These are phyloP conservation scores for Tolypocladium paradoxum DNA, from an alignment of 2,329 filamentous ascomycete genomes.

Conservation along the genomic window DNA sequence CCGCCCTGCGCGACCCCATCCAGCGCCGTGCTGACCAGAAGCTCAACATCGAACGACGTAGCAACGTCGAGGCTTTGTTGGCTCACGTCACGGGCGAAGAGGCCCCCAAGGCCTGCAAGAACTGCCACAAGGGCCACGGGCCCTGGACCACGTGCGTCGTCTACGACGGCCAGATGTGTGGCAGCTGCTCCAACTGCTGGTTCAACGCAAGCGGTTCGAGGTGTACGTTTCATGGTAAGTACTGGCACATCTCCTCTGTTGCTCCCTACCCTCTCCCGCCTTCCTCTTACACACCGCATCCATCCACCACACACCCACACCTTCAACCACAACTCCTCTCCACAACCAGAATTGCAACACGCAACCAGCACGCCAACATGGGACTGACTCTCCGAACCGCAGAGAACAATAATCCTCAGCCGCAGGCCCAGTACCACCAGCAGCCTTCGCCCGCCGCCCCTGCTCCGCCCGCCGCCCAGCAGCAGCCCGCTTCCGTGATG, in stretches of 20 bases:
- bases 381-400: slow-evolving; percentile 1
- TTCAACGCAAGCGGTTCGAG: slow-evolving; percentile 50
- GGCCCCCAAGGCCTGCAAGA: slow-evolving; percentile 41
- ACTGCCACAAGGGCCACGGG: slow-evolving; percentile 49
- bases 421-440: slow-evolving; percentile 15
- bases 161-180: slow-evolving; percentile 49
- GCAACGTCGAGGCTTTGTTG: slow-evolving; percentile 49
- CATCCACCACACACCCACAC: background rate
- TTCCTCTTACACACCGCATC: background rate
- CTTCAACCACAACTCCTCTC: background rate
- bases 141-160: slow-evolving; percentile 49
- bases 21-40: slow-evolving; percentile 43
- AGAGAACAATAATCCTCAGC: slow-evolving; percentile 35
- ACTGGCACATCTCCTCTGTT: background rate
- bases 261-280: background rate
- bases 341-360: background rate
- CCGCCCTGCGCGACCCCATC: slow-evolving; percentile 36
- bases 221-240: slow-evolving; percentile 49
- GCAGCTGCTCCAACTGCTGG: slow-evolving; percentile 53
- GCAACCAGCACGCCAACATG: background rate
- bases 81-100: slow-evolving; percentile 44
- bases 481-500: background rate
- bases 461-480: slow-evolving; percentile 12
- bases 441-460: slow-evolving; percentile 10
- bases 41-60: slow-evolving; percentile 45